Conservation (phyloP, 2,329 filamentous ascomycete species). For the Apiospora arundinis region DNA sequence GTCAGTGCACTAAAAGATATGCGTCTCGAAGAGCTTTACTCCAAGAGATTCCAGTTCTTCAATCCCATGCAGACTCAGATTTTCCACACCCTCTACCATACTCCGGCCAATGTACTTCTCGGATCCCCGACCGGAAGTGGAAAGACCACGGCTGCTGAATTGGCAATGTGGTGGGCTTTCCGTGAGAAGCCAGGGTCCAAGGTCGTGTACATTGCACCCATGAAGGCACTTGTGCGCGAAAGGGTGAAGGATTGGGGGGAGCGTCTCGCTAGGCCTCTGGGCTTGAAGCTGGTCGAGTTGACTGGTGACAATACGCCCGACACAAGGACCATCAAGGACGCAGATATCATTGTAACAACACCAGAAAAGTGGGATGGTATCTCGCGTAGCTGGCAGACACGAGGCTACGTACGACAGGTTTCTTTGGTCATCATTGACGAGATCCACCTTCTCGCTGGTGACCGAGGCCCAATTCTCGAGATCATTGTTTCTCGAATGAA, state of each 20-base stretch:
- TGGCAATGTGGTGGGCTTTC: constrained; percentile 99
- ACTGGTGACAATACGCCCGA: constrained; percentile 98
- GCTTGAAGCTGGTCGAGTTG: constrained; percentile 89
- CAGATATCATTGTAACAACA: constrained; percentile 97
- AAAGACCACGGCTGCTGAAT: constrained; percentile 93
- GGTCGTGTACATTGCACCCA: constrained; percentile 98
- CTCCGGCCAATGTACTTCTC: constrained; percentile 86
- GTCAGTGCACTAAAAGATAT: constrained; percentile 88
- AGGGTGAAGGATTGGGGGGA: constrained; percentile 93
- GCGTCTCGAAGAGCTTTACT: constrained; percentile 85
- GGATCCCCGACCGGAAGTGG: constrained; percentile 97
- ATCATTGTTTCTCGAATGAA: constrained; percentile 97
- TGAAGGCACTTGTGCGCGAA: constrained; percentile 98
- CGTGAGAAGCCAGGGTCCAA: constrained; percentile 93
- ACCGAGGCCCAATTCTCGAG: constrained; percentile 95
- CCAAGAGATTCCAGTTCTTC: constrained; percentile 90
- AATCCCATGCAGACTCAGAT: constrained; percentile 99
- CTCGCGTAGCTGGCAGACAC: constrained; percentile 96
- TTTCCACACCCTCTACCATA: constrained; percentile 96
- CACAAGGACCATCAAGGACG: constrained; percentile 91
- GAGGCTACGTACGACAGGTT: constrained; percentile 94
- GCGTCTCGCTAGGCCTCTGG: constrained; percentile 81
- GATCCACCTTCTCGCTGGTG: constrained; percentile 95
- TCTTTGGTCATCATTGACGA: constrained; percentile 98
- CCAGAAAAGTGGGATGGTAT: constrained; percentile 99